Conservation (phyloP, 306 rosid genomes). For the Fagus sylvatica region DNA sequence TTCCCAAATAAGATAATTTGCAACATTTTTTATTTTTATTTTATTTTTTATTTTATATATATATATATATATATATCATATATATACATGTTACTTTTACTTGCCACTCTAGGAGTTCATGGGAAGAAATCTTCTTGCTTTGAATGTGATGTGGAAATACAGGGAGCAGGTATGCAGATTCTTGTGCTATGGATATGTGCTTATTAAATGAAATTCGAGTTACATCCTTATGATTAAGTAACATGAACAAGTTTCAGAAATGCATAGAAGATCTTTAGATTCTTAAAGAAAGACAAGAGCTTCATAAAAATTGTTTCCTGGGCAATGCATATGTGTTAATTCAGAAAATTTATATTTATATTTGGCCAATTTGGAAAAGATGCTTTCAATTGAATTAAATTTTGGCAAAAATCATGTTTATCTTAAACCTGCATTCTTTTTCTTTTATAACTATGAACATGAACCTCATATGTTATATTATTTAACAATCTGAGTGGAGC, state of each 20-base stretch:
- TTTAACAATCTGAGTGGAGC: neutral
- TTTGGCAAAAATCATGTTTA: neutral
- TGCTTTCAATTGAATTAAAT: neutral
- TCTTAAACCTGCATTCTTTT: too few species aligned
- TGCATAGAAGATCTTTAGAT: neutral
- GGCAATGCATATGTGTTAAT: neutral
- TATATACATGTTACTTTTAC: conserved; percentile 18
- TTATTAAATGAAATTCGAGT: neutral
- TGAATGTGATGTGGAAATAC: conserved; percentile 99
- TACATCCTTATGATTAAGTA: neutral
- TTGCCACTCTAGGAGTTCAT: conserved; percentile 71
- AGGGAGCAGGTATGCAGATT: conserved; percentile 76
- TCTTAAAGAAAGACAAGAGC: neutral
- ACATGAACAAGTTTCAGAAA: neutral
- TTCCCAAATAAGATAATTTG: neutral
- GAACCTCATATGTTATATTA: neutral
- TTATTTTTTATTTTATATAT: neutral
- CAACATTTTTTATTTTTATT: neutral
- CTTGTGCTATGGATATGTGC: conserved; percentile 1
- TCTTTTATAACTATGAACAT: too few species aligned
- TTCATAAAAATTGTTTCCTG: neutral
- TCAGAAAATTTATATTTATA: neutral
- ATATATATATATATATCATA: neutral
- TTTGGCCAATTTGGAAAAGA: neutral
- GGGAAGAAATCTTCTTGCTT: conserved; percentile 92